Conservation (phyloP, 2,329 filamentous ascomycete genomes). For the Neofusicoccum ribis region DNA sequence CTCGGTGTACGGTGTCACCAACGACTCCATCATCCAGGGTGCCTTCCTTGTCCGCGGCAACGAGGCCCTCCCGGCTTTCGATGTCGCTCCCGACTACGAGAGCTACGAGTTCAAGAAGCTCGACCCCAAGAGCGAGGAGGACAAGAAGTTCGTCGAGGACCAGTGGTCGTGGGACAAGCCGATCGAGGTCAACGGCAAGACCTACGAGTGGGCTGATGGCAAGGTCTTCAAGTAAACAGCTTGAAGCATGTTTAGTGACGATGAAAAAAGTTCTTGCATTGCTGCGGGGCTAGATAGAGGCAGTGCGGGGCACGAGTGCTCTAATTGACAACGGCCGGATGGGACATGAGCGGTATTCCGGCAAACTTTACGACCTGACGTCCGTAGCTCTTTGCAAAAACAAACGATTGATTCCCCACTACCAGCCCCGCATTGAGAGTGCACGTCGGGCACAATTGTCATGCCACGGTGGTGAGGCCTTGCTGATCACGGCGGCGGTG, state of each 20-base stretch:
- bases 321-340: slow-evolving; percentile 14
- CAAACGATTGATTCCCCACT: slow-evolving; percentile 13
- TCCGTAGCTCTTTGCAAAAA: slow-evolving; percentile 18
- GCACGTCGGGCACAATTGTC: not conserved
- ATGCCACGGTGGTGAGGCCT: slow-evolving; percentile 3
- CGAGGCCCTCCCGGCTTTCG: slow-evolving; percentile 81
- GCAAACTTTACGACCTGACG: slow-evolving; percentile 19
- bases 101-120: slow-evolving; percentile 97
- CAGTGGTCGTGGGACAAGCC: slow-evolving; percentile 93
- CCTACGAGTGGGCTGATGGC: slow-evolving; percentile 82
- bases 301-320: slow-evolving; percentile 5
- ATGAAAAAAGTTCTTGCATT: slow-evolving; percentile 8
- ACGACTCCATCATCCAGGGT: slow-evolving; percentile 88
- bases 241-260: not conserved
- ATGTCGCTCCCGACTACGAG: slow-evolving; percentile 96
- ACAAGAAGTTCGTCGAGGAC: slow-evolving; percentile 81
- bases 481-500: not conserved
- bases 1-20: slow-evolving; percentile 85
- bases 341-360: slow-evolving; percentile 13
- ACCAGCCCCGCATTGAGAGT: not conserved
- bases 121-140: slow-evolving; percentile 80
- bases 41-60: slow-evolving; percentile 94
- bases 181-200: slow-evolving; percentile 78
- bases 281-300: slow-evolving; percentile 15
- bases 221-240: slow-evolving; percentile 96